phyloP scores from a whole-genome alignment of 306 rosid species.

The Dalbergia cochinchinensis region DNA sequence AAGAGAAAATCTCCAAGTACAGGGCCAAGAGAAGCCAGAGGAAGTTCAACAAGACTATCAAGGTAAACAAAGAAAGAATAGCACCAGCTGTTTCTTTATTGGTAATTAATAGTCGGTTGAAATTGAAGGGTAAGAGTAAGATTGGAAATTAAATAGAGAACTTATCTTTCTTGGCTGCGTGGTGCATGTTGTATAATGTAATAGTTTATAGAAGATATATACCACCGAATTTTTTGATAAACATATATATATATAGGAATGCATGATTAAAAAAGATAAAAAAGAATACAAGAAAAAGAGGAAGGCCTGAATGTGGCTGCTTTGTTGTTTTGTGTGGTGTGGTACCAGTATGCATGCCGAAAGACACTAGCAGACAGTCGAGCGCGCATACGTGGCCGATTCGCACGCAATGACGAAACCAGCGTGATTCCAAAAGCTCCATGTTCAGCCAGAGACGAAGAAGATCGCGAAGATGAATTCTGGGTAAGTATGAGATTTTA shows the following conservation, averaged over 20 bases:
- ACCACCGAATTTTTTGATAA: not conserved
- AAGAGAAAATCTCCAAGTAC: constrained; percentile 78
- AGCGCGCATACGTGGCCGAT: constrained; percentile 91
- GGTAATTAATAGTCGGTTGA: not conserved
- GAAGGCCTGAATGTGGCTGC: constrained; percentile 24
- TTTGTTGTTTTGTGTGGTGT: constrained; percentile 28
- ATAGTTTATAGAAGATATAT: not conserved
- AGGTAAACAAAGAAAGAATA: constrained; percentile 51
- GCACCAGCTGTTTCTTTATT: not conserved
- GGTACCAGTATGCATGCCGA: constrained; percentile 85
- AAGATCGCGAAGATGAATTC: constrained; percentile 70
- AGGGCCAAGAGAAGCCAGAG: constrained; percentile 86
- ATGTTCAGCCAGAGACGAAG: constrained; percentile 62
- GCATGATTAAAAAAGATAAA: not conserved
- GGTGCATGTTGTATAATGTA: not conserved
- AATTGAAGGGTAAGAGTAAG: not conserved
- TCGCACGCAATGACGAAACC: constrained; percentile 80
- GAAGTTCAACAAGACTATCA: constrained; percentile 87
- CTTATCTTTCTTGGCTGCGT: too few species aligned
- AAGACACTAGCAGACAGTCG: constrained; percentile 91
- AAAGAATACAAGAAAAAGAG: not conserved
- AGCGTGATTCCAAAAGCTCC: constrained; percentile 61
- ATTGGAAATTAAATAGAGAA: not conserved
- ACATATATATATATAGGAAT: constrained; percentile 5
- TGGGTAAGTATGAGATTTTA: constrained; percentile 58